Base-by-base conservation (phyloP, 768 basidiomycete species). In the Suillus bovinus region DNA sequence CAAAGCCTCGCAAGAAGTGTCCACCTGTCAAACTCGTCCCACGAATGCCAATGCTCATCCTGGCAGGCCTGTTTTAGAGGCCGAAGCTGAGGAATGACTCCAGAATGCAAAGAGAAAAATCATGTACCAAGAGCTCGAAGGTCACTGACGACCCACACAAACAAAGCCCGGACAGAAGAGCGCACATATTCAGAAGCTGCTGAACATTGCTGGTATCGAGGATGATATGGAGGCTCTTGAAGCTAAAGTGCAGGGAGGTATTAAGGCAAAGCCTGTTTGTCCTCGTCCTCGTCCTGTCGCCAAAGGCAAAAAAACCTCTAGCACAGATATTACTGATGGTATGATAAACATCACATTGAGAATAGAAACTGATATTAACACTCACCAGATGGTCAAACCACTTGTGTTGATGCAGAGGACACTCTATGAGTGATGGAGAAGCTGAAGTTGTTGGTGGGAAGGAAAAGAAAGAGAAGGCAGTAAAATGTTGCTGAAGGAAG, bases 61-160 rank as follows among this genome's bases (percentile, higher is more conserved):
- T n/a, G 62, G 59, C 7, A 13, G 49, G 4, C 57, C 60, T 39
- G 24, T 63, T 38, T 34, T 60, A 11, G 16, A 59, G 22, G 61
- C 62, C n/a, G 55, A 22, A 16, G 55, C 62, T n/a, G 59, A 66
- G 53, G 50, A 63, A 31, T n/a, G 16, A 22, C 55, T 61, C 31
- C 59, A 57, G 36, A 47, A 59, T 17, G 41, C 47, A 3, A 46
- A 44, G 42, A 44, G 42, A 44, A 44, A n/a, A 44, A 44, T 20
- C 42, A n/a, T 10, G n/a, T n/a, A 44, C 42, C 36, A 38, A 38
- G 36, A 38, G 13, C 11, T 38, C 13, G 13, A 38, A 38, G 36
- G 36, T 5, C 36, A 14, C 36, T 38, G 36, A 38, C 11, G 13
- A 38, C 36, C 11, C 36, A 38, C 5, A 13, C 36, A 4, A 38